Conservation (phyloP, 2,329 filamentous ascomycete genomes). For the Thielaviopsis euricoi region DNA sequence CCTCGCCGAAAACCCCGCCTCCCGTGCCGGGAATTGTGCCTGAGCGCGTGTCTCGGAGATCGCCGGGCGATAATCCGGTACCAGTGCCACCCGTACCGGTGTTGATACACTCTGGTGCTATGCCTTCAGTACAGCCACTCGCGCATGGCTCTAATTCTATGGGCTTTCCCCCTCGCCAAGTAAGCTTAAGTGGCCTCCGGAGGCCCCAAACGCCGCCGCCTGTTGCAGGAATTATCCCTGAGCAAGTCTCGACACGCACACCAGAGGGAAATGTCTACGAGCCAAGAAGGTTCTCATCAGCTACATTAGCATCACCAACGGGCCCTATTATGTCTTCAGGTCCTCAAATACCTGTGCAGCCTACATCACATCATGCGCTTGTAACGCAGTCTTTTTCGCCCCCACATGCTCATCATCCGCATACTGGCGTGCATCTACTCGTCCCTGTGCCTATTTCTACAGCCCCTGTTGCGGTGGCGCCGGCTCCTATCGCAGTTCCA, state of each 20-base stretch:
- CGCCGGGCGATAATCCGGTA: neutral
- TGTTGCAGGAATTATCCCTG: neutral
- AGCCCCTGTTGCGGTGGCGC: neutral
- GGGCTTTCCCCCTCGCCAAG: neutral
- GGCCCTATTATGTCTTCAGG: neutral
- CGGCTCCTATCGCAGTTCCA: neutral
- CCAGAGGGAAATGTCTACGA: neutral
- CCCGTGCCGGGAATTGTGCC: constrained; percentile 2
- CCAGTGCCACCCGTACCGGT: neutral
- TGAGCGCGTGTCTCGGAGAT: neutral
- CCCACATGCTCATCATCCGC: neutral
- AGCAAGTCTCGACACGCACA: neutral
- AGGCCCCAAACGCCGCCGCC: neutral
- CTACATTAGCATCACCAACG: neutral
- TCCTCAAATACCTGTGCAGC: neutral
- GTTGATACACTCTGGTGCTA: neutral
- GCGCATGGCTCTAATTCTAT: neutral
- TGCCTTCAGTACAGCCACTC: neutral
- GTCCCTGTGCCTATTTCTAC: neutral
- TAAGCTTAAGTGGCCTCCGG: neutral
- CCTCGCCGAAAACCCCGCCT: constrained; percentile 1
- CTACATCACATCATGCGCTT: neutral
- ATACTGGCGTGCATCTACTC: neutral
- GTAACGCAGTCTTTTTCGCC: neutral
- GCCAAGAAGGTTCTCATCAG: neutral